Evolutionary conservation across 2,329 filamentous ascomycete species (phyloP).

Genomic region (Gaeumannomyces tritici): DNA sequence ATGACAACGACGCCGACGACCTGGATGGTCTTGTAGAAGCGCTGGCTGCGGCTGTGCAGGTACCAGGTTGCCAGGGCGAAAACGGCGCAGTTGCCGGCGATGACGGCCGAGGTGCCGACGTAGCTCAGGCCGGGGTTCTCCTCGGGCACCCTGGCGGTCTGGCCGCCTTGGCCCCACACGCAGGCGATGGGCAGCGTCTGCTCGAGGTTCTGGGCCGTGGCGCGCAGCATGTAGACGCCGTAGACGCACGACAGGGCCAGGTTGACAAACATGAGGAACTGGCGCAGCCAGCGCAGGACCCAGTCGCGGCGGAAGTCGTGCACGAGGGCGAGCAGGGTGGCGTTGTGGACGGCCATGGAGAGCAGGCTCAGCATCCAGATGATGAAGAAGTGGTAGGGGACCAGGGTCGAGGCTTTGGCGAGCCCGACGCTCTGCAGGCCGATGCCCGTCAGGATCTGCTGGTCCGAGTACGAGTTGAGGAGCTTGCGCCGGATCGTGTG

Average conservation of each 20-base stretch:
- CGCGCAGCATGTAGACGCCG: slow-evolving; percentile 46
- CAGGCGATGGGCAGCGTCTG: slow-evolving; percentile 49
- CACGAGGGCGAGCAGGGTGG: slow-evolving; percentile 53
- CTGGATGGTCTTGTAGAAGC: slow-evolving; percentile 46
- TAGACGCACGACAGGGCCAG: slow-evolving; percentile 46
- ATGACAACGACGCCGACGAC: slow-evolving; percentile 44
- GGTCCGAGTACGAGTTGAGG: slow-evolving; percentile 55
- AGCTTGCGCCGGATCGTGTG: slow-evolving; percentile 52
- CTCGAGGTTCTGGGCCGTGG: slow-evolving; percentile 39
- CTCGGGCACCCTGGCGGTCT: slow-evolving; percentile 4
- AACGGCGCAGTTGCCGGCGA: slow-evolving; percentile 47
- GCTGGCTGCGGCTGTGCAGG: slow-evolving; percentile 44
- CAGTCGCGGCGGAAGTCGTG: slow-evolving; percentile 58
- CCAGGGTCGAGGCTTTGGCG: slow-evolving; percentile 45
- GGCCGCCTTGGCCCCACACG: slow-evolving; percentile 34
- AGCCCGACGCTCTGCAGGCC: slow-evolving; percentile 57
- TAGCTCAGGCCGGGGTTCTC: slow-evolving; percentile 37
- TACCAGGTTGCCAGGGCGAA: slow-evolving; percentile 56
- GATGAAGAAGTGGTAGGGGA: slow-evolving; percentile 62
- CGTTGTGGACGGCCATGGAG: slow-evolving; percentile 56
- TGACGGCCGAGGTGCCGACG: slow-evolving; percentile 51
- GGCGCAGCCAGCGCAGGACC: slow-evolving; percentile 56
- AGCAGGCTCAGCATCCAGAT: slow-evolving; percentile 59
- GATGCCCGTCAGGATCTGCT: slow-evolving; percentile 60
- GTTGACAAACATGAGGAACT: slow-evolving; percentile 57